Percentiles rank a stretch among this genome's conserved stretches.
Conservation (phyloP, 345 rosid species). For the Moricandia arvensis region DNA sequence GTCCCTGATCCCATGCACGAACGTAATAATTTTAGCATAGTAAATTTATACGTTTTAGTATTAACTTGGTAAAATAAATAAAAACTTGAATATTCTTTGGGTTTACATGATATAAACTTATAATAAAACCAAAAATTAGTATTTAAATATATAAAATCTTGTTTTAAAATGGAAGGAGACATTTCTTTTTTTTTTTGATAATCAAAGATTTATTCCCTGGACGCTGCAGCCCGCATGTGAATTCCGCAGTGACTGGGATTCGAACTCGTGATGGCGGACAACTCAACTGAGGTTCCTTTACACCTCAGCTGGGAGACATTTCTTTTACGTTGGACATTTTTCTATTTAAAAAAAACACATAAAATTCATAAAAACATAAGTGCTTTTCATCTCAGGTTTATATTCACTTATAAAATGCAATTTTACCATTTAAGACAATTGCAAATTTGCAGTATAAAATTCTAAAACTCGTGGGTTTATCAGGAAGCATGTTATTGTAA, state of each 20-base stretch:
- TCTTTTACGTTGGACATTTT: neutral
- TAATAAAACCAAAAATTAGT: neutral
- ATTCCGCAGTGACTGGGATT: too few relatives aligned
- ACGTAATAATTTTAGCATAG: neutral
- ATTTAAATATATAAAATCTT: neutral
- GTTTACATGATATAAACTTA: neutral
- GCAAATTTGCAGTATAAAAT: neutral
- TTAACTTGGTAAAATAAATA: neutral
- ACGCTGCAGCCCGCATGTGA: too few relatives aligned
- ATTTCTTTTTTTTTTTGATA: neutral
- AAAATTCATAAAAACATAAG: neutral
- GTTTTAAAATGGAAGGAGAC: neutral
- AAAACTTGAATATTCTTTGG: neutral
- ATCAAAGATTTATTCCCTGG: too few relatives aligned
- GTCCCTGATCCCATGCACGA: conserved; percentile 17
- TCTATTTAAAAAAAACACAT: neutral
- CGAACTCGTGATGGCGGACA: too few relatives aligned
- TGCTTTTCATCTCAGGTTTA: neutral
- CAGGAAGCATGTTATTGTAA: neutral
- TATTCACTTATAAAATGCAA: neutral
- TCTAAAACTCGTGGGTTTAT: neutral
- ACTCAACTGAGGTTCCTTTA: neutral
- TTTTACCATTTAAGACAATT: neutral
- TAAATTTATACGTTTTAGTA: neutral
- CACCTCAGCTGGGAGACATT: neutral